These are phyloP conservation scores for Penicillium ucsense DNA, from an alignment of 495 filamentous ascomycete genomes.

Conservation along the genomic window DNA sequence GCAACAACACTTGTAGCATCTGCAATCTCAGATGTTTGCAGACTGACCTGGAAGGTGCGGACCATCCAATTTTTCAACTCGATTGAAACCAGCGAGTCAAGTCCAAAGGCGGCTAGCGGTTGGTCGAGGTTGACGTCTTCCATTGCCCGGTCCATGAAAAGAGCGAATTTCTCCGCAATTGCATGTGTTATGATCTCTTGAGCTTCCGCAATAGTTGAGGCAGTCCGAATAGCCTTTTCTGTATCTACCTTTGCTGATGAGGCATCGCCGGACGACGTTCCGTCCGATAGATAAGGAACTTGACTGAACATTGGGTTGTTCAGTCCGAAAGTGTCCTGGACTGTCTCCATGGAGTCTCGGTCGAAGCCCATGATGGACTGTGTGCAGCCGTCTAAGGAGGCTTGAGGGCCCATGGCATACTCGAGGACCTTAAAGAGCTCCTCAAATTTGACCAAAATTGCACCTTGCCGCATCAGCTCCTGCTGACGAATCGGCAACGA, in stretches of 20 bases:
- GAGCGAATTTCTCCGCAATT: not conserved
- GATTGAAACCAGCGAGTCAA: not conserved
- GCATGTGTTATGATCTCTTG: not conserved
- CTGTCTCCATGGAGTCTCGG: not conserved
- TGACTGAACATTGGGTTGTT: not conserved
- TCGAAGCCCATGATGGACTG: not conserved
- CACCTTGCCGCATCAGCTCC: not conserved
- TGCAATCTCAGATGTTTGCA: not conserved
- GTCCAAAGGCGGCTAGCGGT: not conserved
- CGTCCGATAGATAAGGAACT: not conserved
- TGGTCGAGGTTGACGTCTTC: not conserved
- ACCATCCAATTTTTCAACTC: constrained; percentile 1
- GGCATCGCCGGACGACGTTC: not conserved
- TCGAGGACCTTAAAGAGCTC: constrained; percentile 1
- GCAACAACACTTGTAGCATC: not conserved
- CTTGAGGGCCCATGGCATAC: not conserved
- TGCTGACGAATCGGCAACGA: not conserved
- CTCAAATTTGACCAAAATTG: constrained; percentile 1
- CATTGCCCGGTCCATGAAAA: not conserved
- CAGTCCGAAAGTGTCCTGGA: not conserved
- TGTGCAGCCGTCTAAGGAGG: not conserved
- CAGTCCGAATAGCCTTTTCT: not conserved
- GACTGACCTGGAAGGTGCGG: not conserved
- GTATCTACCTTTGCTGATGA: not conserved
- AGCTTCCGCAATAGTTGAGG: not conserved